A percentile compares a stretch with the other conserved stretches of the same genome.
phyloP scores from a whole-genome alignment of 2,329 filamentous ascomycete genomes.

The Aureobasidium sp. region DNA sequence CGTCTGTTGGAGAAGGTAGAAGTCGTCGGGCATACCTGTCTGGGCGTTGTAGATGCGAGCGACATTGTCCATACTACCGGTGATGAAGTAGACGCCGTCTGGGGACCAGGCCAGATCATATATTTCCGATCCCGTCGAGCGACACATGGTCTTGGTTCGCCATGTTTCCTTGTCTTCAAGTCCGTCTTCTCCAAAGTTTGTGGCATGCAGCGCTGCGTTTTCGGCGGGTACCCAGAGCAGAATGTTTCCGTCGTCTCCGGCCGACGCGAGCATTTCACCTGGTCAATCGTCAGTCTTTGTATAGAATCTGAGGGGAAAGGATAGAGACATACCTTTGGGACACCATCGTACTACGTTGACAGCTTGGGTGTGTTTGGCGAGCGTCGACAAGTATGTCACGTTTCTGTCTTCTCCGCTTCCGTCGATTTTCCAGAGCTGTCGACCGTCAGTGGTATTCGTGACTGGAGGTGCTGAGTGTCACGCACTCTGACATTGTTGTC shows the following conservation, averaged over 20 bases:
- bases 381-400: constrained; percentile 83
- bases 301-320: not conserved
- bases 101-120: constrained; percentile 98
- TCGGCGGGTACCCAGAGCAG: constrained; percentile 93
- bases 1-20: not conserved
- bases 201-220: constrained; percentile 50
- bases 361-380: constrained; percentile 89
- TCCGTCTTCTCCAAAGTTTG: constrained; percentile 69
- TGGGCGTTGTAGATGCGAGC: constrained; percentile 93
- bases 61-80: constrained; percentile 98
- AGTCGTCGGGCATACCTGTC: constrained; percentile 53
- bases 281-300: constrained; percentile 8
- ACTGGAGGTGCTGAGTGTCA: constrained; percentile 18
- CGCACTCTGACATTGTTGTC: constrained; percentile 91
- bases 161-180: constrained; percentile 93
- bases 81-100: constrained; percentile 93
- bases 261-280: constrained; percentile 91
- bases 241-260: constrained; percentile 94
- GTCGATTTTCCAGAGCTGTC: constrained; percentile 84
- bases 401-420: constrained; percentile 75
- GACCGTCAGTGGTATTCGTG: not conserved
- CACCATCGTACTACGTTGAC: constrained; percentile 97
- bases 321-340: constrained; percentile 63
- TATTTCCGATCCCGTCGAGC: constrained; percentile 89
- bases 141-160: constrained; percentile 96